Conservation (phyloP, 179 eudicot species). For the Drosera spatulata region DNA sequence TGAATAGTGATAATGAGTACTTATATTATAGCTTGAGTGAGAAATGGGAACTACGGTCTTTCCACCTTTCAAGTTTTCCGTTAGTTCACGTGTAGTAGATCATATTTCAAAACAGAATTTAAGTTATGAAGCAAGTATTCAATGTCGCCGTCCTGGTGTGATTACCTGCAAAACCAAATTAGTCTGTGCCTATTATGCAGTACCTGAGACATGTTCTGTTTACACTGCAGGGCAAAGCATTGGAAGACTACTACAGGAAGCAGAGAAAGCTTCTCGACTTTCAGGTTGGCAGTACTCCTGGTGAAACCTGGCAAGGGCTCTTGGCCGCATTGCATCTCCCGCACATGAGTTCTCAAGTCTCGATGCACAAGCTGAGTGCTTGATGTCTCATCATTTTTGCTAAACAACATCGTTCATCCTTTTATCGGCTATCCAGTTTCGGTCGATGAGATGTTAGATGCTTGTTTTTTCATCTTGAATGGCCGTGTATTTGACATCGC, state of each 20-base stretch:
- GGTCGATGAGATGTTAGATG: neutral
- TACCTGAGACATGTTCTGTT: neutral
- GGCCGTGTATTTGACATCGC: no score
- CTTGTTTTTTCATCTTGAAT: no score
- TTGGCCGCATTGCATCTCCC: constrained; percentile 85
- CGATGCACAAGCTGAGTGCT: constrained; percentile 62
- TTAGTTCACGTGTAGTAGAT: no score
- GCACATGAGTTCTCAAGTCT: constrained; percentile 38
- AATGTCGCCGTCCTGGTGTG: no score
- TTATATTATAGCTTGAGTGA: neutral
- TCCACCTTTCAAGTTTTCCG: no score
- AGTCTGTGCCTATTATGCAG: no score
- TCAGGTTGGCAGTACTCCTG: constrained; percentile 66
- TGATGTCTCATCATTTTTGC: constrained; percentile 13
- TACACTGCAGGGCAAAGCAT: constrained; percentile 49
- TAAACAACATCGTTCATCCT: neutral
- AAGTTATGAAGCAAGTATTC: no score
- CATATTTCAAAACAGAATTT: no score
- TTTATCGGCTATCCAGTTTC: neutral
- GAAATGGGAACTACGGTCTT: no score
- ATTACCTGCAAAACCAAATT: no score
- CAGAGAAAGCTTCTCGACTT: constrained; percentile 82
- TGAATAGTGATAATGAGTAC: neutral
- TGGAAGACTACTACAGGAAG: constrained; percentile 72
- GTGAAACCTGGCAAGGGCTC: constrained; percentile 78